phyloP scores from a whole-genome alignment of 371 early-diverging fungal species.

The Nematocida ironsii region DNA sequence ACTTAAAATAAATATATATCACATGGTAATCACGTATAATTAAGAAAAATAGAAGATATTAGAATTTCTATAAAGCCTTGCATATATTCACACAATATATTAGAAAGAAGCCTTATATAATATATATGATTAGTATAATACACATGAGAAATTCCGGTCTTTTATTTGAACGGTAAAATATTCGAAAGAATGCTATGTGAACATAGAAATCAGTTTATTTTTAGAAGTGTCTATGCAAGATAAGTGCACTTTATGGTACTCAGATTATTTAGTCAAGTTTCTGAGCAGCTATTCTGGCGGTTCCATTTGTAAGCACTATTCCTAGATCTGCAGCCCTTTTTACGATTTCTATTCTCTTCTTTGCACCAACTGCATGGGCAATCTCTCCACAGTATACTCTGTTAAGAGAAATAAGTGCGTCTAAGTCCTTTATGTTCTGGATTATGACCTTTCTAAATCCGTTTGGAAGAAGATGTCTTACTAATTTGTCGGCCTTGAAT shows the following conservation, averaged over 20 bases:
- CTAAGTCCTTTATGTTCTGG: constrained; percentile 86
- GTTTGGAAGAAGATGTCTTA: constrained; percentile 88
- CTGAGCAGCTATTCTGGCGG: constrained; percentile 85
- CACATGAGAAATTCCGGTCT: no score
- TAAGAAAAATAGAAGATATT: no score
- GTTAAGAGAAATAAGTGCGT: constrained; percentile 95
- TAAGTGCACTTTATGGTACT: background rate
- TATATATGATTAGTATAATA: no score
- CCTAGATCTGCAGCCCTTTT: constrained; percentile 92
- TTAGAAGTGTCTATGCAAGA: background rate
- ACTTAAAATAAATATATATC: background rate
- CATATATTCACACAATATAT: no score
- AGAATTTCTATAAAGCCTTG: no score
- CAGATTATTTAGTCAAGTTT: constrained; percentile 64
- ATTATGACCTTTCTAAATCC: constrained; percentile 96
- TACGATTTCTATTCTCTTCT: constrained; percentile 89
- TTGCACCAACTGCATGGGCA: constrained; percentile 89
- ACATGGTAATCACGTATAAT: no score
- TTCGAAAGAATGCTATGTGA: background rate
- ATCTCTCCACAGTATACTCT: constrained; percentile 95
- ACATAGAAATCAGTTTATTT: background rate
- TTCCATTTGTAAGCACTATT: constrained; percentile 91
- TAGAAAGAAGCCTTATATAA: no score
- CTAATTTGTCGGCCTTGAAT: constrained; percentile 75
- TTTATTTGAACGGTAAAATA: no score